These are phyloP conservation scores for Ramaria sp. DNA, from an alignment of 768 basidiomycete species.

Conservation along the genomic window DNA sequence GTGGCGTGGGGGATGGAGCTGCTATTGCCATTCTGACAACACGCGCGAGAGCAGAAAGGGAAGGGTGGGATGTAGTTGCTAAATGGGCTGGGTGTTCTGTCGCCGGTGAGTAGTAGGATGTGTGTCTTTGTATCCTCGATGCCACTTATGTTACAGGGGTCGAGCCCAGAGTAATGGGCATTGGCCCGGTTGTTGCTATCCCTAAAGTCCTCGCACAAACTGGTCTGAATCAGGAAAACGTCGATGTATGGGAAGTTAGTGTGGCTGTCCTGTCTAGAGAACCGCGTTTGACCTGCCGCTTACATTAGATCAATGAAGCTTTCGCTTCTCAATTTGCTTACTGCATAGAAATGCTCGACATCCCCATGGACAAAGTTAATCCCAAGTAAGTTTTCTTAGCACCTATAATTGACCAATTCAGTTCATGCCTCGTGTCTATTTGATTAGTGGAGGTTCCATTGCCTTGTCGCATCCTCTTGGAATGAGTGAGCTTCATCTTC, in stretches of 20 bases:
- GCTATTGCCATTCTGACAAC: constrained; percentile 75
- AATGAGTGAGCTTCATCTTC: constrained; percentile 51
- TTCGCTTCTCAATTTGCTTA: constrained; percentile 93
- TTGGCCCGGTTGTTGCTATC: constrained; percentile 61
- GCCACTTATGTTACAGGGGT: constrained; percentile 35
- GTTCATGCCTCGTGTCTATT: constrained; percentile 22
- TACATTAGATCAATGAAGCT: constrained; percentile 72
- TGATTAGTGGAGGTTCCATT: constrained; percentile 68
- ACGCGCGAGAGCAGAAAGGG: constrained; percentile 61
- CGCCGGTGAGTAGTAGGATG: constrained; percentile 40
- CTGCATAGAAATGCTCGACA: constrained; percentile 69
- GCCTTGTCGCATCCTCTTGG: constrained; percentile 74
- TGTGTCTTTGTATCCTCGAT: not conserved
- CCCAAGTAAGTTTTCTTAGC: constrained; percentile 47
- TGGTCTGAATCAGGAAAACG: constrained; percentile 58
- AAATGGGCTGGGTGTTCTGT: constrained; percentile 75
- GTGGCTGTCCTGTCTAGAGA: not conserved
- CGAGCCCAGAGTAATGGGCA: constrained; percentile 70
- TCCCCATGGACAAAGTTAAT: constrained; percentile 77
- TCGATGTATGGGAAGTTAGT: constrained; percentile 65
- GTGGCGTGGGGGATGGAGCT: constrained; percentile 88
- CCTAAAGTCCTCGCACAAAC: constrained; percentile 52
- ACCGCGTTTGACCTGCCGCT: not conserved
- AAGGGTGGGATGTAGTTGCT: constrained; percentile 69
- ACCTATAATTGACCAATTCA: constrained; percentile 18